These are phyloP conservation scores for Sequoiadendron giganteum DNA, from an alignment of 75 land plant species.

Conservation along the genomic window DNA sequence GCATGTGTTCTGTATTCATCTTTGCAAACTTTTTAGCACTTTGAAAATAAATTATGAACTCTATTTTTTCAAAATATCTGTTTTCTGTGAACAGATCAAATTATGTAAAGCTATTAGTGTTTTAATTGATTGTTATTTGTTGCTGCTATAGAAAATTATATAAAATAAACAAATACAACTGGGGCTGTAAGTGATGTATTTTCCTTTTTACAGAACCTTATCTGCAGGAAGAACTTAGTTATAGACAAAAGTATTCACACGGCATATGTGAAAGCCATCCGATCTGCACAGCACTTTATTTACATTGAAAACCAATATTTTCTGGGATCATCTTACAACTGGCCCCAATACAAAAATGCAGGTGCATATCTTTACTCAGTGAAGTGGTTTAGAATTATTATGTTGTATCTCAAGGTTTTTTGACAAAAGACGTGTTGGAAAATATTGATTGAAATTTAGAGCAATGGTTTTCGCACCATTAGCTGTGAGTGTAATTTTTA, in stretches of 20 bases:
- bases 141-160: background rate
- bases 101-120: background rate
- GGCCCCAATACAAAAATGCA: constrained; percentile 76
- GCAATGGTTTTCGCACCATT: background rate
- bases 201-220: constrained; percentile 51
- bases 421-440: background rate
- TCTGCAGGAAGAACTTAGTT: constrained; percentile 59
- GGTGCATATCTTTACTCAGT: constrained; percentile 25
- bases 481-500: background rate
- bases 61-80: background rate
- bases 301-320: constrained; percentile 89
- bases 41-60: background rate
- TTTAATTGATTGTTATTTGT: background rate
- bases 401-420: background rate
- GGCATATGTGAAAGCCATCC: constrained; percentile 74
- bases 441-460: background rate
- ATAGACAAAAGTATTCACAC: constrained; percentile 75
- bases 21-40: background rate
- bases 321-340: constrained; percentile 73
- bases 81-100: background rate
- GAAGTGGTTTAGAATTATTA: background rate
- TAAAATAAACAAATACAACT: background rate
- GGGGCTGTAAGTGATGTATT: background rate
- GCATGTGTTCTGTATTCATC: background rate
- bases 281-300: constrained; percentile 80